Percentiles rank a stretch among this genome's conserved stretches.
Conservation (phyloP, 345 rosid species). For the Eucalyptus decipiens region DNA sequence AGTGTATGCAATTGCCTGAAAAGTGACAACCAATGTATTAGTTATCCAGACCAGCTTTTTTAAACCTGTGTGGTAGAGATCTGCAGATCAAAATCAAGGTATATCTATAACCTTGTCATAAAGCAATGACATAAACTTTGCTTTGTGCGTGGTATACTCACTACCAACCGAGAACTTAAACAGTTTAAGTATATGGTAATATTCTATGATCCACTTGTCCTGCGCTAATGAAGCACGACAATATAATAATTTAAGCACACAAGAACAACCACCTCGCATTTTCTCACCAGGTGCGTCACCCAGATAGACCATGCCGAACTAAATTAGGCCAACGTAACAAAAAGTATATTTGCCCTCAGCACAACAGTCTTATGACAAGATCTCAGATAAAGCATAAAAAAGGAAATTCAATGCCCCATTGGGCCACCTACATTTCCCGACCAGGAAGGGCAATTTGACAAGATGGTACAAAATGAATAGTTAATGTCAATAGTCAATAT, state of each 20-base stretch:
- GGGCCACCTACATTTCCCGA: neutral
- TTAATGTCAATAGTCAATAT: neutral
- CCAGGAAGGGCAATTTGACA: neutral
- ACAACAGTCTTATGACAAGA: neutral
- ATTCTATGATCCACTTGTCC: neutral
- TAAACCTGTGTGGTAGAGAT: neutral
- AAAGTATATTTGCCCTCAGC: neutral
- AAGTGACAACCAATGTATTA: neutral
- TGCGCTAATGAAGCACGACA: neutral
- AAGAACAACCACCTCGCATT: neutral
- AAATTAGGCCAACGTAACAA: neutral
- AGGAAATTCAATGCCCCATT: neutral
- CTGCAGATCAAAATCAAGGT: neutral
- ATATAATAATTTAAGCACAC: neutral
- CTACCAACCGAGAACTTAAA: neutral
- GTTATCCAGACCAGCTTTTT: neutral
- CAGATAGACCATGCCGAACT: neutral
- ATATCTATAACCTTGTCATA: neutral
- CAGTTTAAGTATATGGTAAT: neutral
- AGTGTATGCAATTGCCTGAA: conserved; percentile 67
- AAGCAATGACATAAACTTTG: neutral
- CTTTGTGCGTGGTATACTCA: neutral
- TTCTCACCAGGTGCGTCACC: neutral
- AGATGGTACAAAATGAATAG: neutral
- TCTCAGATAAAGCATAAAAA: neutral